These are phyloP conservation scores for Agastache rugosa DNA, from an alignment of 257 asterid species.

Conservation along the genomic window DNA sequence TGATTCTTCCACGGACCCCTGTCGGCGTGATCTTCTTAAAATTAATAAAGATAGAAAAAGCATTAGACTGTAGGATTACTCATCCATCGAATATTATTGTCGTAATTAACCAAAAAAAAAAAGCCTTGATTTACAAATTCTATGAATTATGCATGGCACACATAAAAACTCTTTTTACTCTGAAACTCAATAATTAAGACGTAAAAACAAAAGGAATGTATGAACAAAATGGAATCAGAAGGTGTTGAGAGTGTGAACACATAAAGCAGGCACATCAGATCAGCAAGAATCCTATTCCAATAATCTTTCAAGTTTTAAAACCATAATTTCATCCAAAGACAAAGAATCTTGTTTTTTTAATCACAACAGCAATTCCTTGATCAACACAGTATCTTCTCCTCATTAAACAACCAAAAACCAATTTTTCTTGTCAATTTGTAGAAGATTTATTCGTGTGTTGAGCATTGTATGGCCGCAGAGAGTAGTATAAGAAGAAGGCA, in stretches of 20 bases:
- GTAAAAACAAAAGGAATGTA: not conserved
- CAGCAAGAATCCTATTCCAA: slow-evolving; percentile 29
- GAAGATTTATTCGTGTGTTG: not conserved
- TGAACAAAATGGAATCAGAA: not conserved
- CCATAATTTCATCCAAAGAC: slow-evolving; percentile 12
- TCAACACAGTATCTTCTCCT: not conserved
- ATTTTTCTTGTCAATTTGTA: no score
- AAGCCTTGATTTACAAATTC: no score
- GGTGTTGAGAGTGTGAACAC: not conserved
- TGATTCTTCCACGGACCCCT: slow-evolving; percentile 9
- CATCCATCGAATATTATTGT: no score
- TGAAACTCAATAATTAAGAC: not conserved
- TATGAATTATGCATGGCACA: not conserved
- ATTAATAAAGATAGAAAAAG: not conserved
- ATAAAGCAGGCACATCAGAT: not conserved
- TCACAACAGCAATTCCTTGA: not conserved
- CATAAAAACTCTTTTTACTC: no score
- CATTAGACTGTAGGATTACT: not conserved
- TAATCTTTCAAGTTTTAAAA: not conserved
- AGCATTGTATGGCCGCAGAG: no score
- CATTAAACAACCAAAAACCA: not conserved
- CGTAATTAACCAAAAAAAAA: no score
- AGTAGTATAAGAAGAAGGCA: not conserved
- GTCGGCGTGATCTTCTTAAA: not conserved
- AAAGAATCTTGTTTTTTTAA: slow-evolving; percentile 3